These are phyloP conservation scores for Plenodomus biglobosus DNA, from an alignment of 2,329 filamentous ascomycete species.

Conservation along the genomic window DNA sequence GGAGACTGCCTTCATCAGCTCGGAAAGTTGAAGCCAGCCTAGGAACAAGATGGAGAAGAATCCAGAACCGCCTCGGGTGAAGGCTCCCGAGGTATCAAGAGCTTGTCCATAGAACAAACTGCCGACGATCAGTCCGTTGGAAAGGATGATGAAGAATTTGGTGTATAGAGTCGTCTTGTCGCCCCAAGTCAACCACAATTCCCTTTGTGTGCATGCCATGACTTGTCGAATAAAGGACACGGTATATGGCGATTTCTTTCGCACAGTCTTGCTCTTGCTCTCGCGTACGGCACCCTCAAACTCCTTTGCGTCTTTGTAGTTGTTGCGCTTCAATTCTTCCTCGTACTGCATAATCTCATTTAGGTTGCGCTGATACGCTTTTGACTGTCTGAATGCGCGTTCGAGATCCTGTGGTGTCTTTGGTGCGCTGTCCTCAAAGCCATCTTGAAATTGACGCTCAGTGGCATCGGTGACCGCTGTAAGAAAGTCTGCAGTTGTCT, in stretches of 20 bases:
- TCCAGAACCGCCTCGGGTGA: conserved; percentile 62
- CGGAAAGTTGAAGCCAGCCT: conserved; percentile 71
- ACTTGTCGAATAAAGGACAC: conserved; percentile 74
- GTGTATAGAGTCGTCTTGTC: conserved; percentile 71
- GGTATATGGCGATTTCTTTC: conserved; percentile 73
- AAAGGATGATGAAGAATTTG: conserved; percentile 76
- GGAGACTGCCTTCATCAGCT: conserved; percentile 75
- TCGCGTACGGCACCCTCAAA: conserved; percentile 68
- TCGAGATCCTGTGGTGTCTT: conserved; percentile 70
- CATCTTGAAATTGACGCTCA: conserved; percentile 66
- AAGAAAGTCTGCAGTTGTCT: conserved; percentile 77
- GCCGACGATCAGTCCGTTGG: conserved; percentile 73
- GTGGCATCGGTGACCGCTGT: conserved; percentile 74
- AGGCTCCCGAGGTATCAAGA: conserved; percentile 61
- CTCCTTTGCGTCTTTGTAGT: conserved; percentile 62
- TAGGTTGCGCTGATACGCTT: conserved; percentile 61
- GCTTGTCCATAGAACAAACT: conserved; percentile 74
- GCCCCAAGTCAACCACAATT: conserved; percentile 77
- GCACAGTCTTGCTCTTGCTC: conserved; percentile 65
- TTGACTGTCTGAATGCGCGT: conserved; percentile 65
- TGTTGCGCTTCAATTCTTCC: conserved; percentile 56
- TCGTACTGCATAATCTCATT: conserved; percentile 65
- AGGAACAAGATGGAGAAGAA: conserved; percentile 70
- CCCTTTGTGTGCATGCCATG: conserved; percentile 66
- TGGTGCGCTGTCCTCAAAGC: conserved; percentile 63